Conservation (phyloP, 805 yeast genomes). For the Saccharomyces kudriavzevii region DNA sequence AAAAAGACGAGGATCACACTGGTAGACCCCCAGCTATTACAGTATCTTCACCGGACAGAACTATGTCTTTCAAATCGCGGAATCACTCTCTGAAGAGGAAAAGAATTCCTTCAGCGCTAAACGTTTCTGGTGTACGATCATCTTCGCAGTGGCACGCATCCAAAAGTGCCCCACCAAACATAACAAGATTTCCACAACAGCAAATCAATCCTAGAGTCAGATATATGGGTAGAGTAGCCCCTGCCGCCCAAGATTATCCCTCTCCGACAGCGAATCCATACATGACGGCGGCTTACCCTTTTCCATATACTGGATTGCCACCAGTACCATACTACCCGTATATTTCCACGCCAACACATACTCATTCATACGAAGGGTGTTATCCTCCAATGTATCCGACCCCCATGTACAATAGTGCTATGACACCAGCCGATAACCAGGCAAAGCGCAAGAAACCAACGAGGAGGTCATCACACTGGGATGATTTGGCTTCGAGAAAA, state of each 20-base stretch:
- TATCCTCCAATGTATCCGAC: conserved; percentile 6
- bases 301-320: conserved; percentile 2
- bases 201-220: conserved; percentile 18
- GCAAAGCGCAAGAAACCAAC: background rate
- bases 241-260: background rate
- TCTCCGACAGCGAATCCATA: background rate
- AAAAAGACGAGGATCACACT: conserved; percentile 1
- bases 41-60: background rate
- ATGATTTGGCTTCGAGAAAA: background rate
- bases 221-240: conserved; percentile 17
- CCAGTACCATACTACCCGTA: conserved; percentile 4
- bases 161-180: conserved; percentile 22
- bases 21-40: background rate
- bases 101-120: conserved; percentile 23
- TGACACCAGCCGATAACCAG: background rate
- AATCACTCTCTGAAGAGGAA: conserved; percentile 21
- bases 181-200: conserved; percentile 15
- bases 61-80: background rate
- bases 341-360: conserved; percentile 4
- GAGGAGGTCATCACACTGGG: background rate
- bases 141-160: conserved; percentile 1
- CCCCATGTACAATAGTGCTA: background rate
- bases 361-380: conserved; percentile 5
- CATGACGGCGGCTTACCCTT: background rate
- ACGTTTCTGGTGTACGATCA: conserved; percentile 3